Evolutionary conservation across 2,329 filamentous ascomycete species (phyloP).

Genomic region (Aspergillus hortae): DNA sequence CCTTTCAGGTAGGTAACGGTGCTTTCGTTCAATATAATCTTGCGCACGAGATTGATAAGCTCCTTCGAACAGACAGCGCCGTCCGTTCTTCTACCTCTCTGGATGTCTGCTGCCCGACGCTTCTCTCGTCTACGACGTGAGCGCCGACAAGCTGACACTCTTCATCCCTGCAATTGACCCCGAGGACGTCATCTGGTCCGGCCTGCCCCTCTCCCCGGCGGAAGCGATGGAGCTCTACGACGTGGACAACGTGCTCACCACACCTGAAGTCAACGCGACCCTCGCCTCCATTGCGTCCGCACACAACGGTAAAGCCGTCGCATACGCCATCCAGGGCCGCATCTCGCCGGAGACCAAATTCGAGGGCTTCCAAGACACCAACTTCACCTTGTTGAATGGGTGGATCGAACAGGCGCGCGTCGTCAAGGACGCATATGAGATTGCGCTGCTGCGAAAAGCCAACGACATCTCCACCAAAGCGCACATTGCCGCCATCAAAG

Average conservation of each 20-base stretch:
- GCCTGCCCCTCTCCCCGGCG: slow-evolving; percentile 71
- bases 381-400: slow-evolving; percentile 57
- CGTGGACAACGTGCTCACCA: slow-evolving; percentile 71
- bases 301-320: slow-evolving; percentile 45
- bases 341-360: slow-evolving; percentile 72
- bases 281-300: slow-evolving; percentile 50
- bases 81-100: slow-evolving; percentile 92
- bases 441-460: slow-evolving; percentile 75
- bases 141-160: slow-evolving; percentile 68
- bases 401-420: slow-evolving; percentile 79
- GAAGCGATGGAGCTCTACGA: slow-evolving; percentile 77
- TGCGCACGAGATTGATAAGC: background rate
- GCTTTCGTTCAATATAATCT: background rate
- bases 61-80: slow-evolving; percentile 64
- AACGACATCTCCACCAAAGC: slow-evolving; percentile 75
- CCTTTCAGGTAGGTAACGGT: slow-evolving; percentile 65
- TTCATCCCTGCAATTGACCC: slow-evolving; percentile 87
- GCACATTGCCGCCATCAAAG: slow-evolving; percentile 68
- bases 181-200: slow-evolving; percentile 91
- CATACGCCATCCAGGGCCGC: slow-evolving; percentile 67
- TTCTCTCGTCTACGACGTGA: slow-evolving; percentile 76
- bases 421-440: slow-evolving; percentile 80
- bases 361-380: slow-evolving; percentile 63
- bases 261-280: slow-evolving; percentile 71
- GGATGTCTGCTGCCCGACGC: slow-evolving; percentile 80